These are phyloP conservation scores for Teratosphaeria epicoccoides DNA, from an alignment of 2,329 filamentous ascomycete genomes.

Conservation along the genomic window DNA sequence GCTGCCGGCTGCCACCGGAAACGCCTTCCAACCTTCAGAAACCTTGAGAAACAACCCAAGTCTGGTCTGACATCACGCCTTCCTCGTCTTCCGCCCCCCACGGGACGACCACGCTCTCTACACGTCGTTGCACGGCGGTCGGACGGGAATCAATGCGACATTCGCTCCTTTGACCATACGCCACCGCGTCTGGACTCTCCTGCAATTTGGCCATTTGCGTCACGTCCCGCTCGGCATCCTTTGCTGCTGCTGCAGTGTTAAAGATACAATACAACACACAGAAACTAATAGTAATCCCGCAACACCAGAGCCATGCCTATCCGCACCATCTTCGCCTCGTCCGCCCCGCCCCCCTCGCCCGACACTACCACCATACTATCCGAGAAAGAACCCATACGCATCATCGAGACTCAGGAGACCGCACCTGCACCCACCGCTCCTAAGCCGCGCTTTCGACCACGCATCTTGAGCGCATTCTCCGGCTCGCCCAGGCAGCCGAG, in stretches of 20 bases:
- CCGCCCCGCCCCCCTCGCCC: constrained; percentile 38
- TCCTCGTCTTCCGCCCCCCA: background rate
- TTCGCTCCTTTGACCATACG: background rate
- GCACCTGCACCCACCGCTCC: constrained; percentile 1
- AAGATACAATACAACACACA: background rate
- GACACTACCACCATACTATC: constrained; percentile 28
- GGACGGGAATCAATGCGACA: background rate
- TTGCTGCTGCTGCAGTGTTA: background rate
- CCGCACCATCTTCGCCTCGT: constrained; percentile 47
- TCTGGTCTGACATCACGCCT: background rate
- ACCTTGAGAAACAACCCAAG: background rate
- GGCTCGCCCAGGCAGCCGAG: constrained; percentile 18
- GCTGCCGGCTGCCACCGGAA: too few relatives aligned
- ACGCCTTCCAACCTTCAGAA: too few relatives aligned
- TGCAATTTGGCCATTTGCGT: background rate
- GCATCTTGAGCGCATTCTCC: constrained; percentile 22
- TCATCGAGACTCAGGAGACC: constrained; percentile 15
- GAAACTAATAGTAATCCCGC: constrained; percentile 21
- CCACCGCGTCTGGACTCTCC: background rate
- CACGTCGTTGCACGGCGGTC: too few relatives aligned
- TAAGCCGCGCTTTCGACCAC: constrained; percentile 15
- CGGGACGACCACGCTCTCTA: background rate
- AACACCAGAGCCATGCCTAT: constrained; percentile 47
- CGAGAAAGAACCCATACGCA: constrained; percentile 41
- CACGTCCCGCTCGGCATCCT: background rate